Percentiles rank a stretch among this genome's conserved stretches.
phyloP scores from a whole-genome alignment of 192 early-diverging fungal species.

The Backusella parvicylindrica region DNA sequence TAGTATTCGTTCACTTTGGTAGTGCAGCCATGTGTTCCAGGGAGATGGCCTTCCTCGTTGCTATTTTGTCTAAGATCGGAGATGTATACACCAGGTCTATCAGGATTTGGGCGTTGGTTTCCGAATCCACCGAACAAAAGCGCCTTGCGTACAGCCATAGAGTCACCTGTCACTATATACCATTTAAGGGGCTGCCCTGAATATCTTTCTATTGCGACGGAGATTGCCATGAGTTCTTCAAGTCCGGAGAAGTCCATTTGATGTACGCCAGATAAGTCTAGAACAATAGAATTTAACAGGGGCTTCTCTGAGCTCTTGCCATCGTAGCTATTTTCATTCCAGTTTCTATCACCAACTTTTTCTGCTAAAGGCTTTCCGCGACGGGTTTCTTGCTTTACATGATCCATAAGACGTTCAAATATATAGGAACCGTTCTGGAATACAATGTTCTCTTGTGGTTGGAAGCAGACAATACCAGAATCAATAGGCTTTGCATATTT shows the following conservation, averaged over 20 bases:
- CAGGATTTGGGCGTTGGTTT: constrained; percentile 5
- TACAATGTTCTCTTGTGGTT: constrained; percentile 58
- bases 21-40: neutral
- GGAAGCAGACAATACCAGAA: constrained; percentile 68
- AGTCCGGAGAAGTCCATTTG: constrained; percentile 79
- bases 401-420: constrained; percentile 44
- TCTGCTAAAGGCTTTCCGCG: constrained; percentile 15
- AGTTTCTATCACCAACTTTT: constrained; percentile 10
- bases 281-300: constrained; percentile 63
- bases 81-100: neutral
- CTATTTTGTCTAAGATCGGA: neutral
- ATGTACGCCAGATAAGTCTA: constrained; percentile 80
- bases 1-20: neutral
- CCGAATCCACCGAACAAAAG: constrained; percentile 29
- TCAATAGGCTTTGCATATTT: constrained; percentile 16
- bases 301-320: constrained; percentile 37
- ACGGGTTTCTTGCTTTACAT: constrained; percentile 18
- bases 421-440: constrained; percentile 69
- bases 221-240: constrained; percentile 64
- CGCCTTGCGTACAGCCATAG: constrained; percentile 17
- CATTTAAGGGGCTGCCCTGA: constrained; percentile 13
- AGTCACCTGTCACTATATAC: constrained; percentile 13
- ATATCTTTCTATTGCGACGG: constrained; percentile 36
- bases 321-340: constrained; percentile 40
- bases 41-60: neutral